Base-by-base conservation (phyloP, 768 basidiomycete genomes). In the Phanerodontia chrysosporium region DNA sequence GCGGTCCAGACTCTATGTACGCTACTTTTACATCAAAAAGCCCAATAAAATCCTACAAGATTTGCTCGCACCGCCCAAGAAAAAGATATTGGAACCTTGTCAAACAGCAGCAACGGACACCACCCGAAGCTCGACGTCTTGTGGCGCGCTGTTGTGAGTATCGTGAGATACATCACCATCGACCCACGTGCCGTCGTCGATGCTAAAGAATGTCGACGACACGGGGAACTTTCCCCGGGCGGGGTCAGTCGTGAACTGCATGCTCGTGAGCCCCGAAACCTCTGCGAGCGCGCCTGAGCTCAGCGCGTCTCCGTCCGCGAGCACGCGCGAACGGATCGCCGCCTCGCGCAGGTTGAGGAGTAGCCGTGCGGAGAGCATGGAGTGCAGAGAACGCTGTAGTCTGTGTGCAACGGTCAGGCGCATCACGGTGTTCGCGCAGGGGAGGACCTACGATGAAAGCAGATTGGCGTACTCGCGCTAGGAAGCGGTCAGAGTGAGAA, bases 301-400 rank as follows among this genome's bases (percentile, higher is more conserved):
- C 10, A 48, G 7, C 24, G 46, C 14, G 10, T 5, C 46, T 27
- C 49, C 49, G 49, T 51, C 30, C 28, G 21, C 27, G 28, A 51
- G 4, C 6, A 51, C 49, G 18, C 22, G 8, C 27, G 28, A 28
- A 3, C 49, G 49, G 8, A 29, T 14, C 28, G 49, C 6, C 4
- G 61, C 58, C 25, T 58, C 57, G 36, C 61, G 61, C 18, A 62
- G n/a, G 58, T 62, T 57, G 18, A 62, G 51, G 12, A 62, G 57
- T 22, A 62, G 45, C 27, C 61, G 61, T 46, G 58, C 44, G 42
- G 61, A 58, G 27, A 58, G 45, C 10, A 58, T 59, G 18, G 58
- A 58, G 44, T 62, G 61, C 25, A 62, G 44, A 0, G 35, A 42
- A 12, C 61, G 55, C 49, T 62, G 61, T 9, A 62, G 51, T 25